These are phyloP conservation scores for Phaeoacremonium minimum DNA, from an alignment of 2,329 filamentous ascomycete genomes.

Conservation along the genomic window DNA sequence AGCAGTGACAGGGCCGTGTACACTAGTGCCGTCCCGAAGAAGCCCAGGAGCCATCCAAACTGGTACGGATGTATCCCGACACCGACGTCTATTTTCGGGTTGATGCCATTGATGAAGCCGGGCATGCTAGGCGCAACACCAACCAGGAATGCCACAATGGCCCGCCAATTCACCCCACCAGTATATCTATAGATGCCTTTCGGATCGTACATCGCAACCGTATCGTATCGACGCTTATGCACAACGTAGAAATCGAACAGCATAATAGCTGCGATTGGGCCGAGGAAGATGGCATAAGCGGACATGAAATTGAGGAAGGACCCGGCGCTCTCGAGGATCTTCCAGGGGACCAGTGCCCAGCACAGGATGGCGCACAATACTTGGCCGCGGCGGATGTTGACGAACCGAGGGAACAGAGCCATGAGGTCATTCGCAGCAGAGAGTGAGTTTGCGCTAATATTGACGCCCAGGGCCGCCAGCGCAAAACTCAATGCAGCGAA, in stretches of 20 bases:
- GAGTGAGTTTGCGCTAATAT: conserved; percentile 47
- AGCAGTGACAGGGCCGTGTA: conserved; percentile 2
- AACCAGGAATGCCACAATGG: conserved; percentile 12
- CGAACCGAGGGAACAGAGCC: conserved; percentile 43
- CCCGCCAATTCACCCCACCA: conserved; percentile 26
- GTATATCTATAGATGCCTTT: conserved; percentile 27
- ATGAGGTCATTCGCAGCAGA: conserved; percentile 48
- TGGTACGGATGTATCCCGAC: conserved; percentile 7
- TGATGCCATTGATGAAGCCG: conserved; percentile 7
- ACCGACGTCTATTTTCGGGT: conserved; percentile 5
- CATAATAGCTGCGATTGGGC: conserved; percentile 17
- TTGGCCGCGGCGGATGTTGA: conserved; percentile 46
- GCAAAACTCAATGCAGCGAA: conserved; percentile 5
- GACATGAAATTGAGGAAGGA: conserved; percentile 22
- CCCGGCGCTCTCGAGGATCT: conserved; percentile 2
- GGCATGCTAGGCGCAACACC: not conserved
- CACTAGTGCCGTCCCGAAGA: conserved; percentile 6
- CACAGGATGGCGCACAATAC: conserved; percentile 33
- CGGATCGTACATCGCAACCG: conserved; percentile 29
- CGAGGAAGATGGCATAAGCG: conserved; percentile 26
- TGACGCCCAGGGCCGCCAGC: conserved; percentile 46
- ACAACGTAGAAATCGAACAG: conserved; percentile 17
- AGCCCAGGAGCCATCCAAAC: conserved; percentile 8
- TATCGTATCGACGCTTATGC: conserved; percentile 26
- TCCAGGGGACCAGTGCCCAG: conserved; percentile 29